phyloP scores from a whole-genome alignment of 2,329 filamentous ascomycete genomes.

The Botrytis deweyae region DNA sequence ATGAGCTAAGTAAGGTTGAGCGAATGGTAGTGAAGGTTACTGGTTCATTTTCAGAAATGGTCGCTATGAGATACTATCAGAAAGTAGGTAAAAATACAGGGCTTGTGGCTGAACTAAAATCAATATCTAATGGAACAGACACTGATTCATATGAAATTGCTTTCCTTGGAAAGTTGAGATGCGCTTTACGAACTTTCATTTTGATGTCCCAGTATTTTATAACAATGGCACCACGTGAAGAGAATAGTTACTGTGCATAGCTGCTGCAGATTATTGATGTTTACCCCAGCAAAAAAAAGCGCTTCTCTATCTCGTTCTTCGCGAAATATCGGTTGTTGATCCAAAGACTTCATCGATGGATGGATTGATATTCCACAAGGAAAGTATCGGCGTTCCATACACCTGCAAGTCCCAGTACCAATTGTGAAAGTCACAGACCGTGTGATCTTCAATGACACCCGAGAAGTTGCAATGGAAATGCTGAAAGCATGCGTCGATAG shows the following conservation, averaged over 20 bases:
- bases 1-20: background rate
- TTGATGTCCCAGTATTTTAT: background rate
- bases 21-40: too few relatives aligned
- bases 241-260: background rate
- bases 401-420: background rate
- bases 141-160: background rate
- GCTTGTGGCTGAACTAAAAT: background rate
- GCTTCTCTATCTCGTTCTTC: background rate
- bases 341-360: background rate
- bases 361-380: background rate
- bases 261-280: background rate
- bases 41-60: background rate
- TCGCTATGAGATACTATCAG: background rate
- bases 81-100: too few relatives aligned
- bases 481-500: background rate
- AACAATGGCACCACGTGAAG: too few relatives aligned
- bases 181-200: too few relatives aligned
- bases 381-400: background rate
- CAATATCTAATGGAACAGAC: background rate
- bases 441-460: background rate
- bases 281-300: background rate
- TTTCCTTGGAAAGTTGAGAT: background rate
- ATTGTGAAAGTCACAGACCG: background rate
- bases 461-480: background rate
- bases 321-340: background rate